These are phyloP conservation scores for Hypoxylon cercidicola DNA, from an alignment of 495 filamentous ascomycete species.

Conservation along the genomic window DNA sequence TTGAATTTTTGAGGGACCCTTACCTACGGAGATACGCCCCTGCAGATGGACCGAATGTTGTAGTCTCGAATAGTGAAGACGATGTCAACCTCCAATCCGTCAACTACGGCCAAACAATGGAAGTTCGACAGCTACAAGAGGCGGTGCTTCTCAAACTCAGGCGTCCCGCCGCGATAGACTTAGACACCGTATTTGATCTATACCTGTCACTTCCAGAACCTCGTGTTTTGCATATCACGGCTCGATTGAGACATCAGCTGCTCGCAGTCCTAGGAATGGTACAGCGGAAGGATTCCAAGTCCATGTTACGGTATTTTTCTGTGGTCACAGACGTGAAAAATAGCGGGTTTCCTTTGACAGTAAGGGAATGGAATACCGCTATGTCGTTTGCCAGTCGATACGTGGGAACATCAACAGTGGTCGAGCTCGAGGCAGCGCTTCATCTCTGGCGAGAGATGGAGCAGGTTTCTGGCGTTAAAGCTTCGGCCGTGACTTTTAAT, in stretches of 20 bases:
- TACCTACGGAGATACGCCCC: slow-evolving; percentile 60
- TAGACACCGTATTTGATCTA: slow-evolving; percentile 55
- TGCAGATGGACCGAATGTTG: slow-evolving; percentile 53
- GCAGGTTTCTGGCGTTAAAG: slow-evolving; percentile 67
- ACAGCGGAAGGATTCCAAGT: slow-evolving; percentile 62
- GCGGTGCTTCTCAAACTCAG: slow-evolving; percentile 46
- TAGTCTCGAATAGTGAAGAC: slow-evolving; percentile 54
- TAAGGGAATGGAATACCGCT: slow-evolving; percentile 81
- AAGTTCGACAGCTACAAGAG: slow-evolving; percentile 48
- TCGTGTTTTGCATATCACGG: slow-evolving; percentile 71
- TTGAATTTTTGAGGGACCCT: slow-evolving; percentile 56
- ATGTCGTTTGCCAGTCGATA: slow-evolving; percentile 81
- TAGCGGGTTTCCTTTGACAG: slow-evolving; percentile 69
- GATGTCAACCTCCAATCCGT: slow-evolving; percentile 58
- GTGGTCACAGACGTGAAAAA: slow-evolving; percentile 84
- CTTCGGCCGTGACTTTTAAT: slow-evolving; percentile 82
- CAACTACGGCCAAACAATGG: slow-evolving; percentile 37
- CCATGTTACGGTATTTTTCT: slow-evolving; percentile 83
- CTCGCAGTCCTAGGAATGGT: slow-evolving; percentile 74
- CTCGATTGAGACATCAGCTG: slow-evolving; percentile 68
- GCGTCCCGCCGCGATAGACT: slow-evolving; percentile 44
- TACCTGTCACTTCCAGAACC: slow-evolving; percentile 64
- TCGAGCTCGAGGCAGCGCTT: slow-evolving; percentile 76
- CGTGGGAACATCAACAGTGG: slow-evolving; percentile 67
- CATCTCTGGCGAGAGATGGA: slow-evolving; percentile 93